Base-by-base conservation (phyloP, 2,329 filamentous ascomycete species). In the Trichophyton schoenleinii region DNA sequence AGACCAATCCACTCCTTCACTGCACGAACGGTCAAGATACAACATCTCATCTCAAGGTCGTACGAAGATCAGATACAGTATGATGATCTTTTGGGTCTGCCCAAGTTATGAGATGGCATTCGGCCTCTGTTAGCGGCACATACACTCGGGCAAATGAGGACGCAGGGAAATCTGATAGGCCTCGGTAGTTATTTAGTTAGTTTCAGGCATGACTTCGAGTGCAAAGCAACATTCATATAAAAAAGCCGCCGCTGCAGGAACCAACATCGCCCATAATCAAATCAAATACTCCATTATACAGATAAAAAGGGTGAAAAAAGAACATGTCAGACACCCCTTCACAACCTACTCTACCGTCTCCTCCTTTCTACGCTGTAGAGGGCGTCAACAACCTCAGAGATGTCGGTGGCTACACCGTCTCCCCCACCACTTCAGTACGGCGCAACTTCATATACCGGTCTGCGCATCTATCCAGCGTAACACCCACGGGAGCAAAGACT, bases 331-430 rank as follows among this genome's bases (percentile, higher is more conserved):
- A 48, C n/a, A 48, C 20, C 44, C 7, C 20, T 25, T 48, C 44
- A 18, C 44, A 48, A 9, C 18, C 20, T 25, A 15, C 8, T 58
- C 61, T 64, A 36, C 65, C 62, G 15, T 65, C 64, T 44, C 62
- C 65, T 6, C 65, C 65, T 36, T 66, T 66, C 59, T 46, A 61
- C 61, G 22, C 25, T 31, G 61, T 87, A 38, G 73, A 78, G 1
- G 85, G 85, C 20, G 78, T 89, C 41, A 74, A 77, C 64, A 89
- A 90, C 73, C 85, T 89, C 69, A 81, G 87, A 60, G 85, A 88
- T 69, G 74, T 87, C 28, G 85, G 85, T 64, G 83, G 83, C 52
- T 83, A 85, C 65, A 74, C 79, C 8, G 69, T 82, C 53, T 67
- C 64, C 3, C 62, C 67, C 11, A 67, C 70, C 8, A 67, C 61